phyloP scores from a whole-genome alignment of 257 asterid genomes.

The Solanum ossicruentum region DNA sequence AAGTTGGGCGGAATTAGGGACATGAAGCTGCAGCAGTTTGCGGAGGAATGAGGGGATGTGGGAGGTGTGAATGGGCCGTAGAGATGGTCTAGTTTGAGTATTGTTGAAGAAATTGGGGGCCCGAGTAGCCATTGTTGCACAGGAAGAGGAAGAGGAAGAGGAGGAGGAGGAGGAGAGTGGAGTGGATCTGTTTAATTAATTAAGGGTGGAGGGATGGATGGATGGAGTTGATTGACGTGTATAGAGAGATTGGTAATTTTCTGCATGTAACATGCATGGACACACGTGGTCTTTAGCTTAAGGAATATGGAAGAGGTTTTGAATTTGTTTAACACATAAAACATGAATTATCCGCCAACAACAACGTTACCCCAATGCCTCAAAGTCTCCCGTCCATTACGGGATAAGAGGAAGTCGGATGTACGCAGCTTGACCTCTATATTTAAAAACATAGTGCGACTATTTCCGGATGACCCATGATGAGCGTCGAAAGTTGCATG shows the following conservation, averaged over 20 bases:
- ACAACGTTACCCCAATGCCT: no score
- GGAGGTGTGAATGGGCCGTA: background rate
- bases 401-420: no score
- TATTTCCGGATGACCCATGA: no score
- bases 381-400: no score
- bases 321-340: background rate
- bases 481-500: no score
- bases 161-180: no score
- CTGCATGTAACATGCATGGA: background rate
- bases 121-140: background rate
- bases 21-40: conserved; percentile 30
- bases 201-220: background rate
- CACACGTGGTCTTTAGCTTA: background rate
- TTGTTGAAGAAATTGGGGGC: background rate
- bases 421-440: no score
- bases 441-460: no score
- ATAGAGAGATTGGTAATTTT: background rate
- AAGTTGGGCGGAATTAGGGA: conserved; percentile 57
- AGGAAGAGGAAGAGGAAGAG: background rate
- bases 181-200: background rate
- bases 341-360: no score
- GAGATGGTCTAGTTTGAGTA: background rate
- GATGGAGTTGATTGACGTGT: background rate
- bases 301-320: background rate
- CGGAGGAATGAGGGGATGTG: conserved; percentile 25